A percentile compares a stretch with the other conserved stretches of the same genome.
Conservation (phyloP, 1,139 yeast genomes). For the Saccharomycopsis hybrid region DNA sequence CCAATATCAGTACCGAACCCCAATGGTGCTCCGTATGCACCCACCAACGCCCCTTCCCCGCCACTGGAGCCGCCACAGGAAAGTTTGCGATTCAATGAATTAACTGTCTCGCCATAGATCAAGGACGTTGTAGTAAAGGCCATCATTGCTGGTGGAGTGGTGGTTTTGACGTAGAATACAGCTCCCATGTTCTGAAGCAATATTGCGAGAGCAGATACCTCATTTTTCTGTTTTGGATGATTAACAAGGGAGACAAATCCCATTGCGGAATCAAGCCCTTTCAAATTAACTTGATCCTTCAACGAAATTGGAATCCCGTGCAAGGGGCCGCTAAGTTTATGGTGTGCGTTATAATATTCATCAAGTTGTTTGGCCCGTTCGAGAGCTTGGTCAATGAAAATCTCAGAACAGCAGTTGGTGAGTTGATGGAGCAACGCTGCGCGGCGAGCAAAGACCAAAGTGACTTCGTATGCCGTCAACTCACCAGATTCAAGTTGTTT, state of each 20-base stretch:
- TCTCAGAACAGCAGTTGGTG: constrained; percentile 36
- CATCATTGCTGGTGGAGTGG: constrained; percentile 55
- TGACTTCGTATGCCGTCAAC: constrained; percentile 27
- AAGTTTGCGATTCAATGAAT: constrained; percentile 39
- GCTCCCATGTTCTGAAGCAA: constrained; percentile 48
- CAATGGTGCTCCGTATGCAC: constrained; percentile 39
- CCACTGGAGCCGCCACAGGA: constrained; percentile 58
- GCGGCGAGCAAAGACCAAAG: constrained; percentile 33
- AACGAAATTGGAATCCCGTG: constrained; percentile 67
- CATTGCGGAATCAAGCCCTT: constrained; percentile 39
- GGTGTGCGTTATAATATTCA: constrained; percentile 29
- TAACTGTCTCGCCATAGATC: constrained; percentile 42
- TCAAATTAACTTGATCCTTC: constrained; percentile 44
- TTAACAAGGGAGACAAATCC: constrained; percentile 36
- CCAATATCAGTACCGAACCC: constrained; percentile 65
- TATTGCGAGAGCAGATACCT: constrained; percentile 34
- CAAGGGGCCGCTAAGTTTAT: constrained; percentile 44
- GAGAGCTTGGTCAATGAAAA: constrained; percentile 36
- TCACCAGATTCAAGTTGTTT: constrained; percentile 27
- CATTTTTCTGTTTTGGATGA: constrained; percentile 27
- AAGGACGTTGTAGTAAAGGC: constrained; percentile 42
- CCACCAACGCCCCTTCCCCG: constrained; percentile 55
- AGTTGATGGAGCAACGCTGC: constrained; percentile 43
- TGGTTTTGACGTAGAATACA: constrained; percentile 49
- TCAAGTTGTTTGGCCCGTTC: constrained; percentile 43